These are phyloP conservation scores for Pseudogymnoascus sp. DNA, from an alignment of 2,329 filamentous ascomycete species.

Conservation along the genomic window DNA sequence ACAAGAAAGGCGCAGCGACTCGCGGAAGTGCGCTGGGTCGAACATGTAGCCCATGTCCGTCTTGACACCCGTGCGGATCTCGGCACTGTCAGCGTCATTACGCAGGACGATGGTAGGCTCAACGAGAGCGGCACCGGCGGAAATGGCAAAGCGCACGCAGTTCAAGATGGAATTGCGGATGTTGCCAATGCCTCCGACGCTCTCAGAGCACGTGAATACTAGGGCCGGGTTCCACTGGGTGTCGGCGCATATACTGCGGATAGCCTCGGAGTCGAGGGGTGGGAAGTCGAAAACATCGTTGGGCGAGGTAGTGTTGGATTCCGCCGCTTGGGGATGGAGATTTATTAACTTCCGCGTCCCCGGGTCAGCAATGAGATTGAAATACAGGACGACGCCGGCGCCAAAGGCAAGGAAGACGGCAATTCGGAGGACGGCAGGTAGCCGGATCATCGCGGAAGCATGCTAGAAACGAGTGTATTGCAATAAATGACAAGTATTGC, in stretches of 20 bases:
- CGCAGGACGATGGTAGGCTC: constrained; percentile 31
- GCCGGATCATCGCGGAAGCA: background rate
- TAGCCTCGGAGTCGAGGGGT: constrained; percentile 29
- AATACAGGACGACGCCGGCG: background rate
- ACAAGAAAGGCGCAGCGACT: constrained; percentile 22
- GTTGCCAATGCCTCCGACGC: constrained; percentile 34
- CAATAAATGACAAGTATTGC: background rate
- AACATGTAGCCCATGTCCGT: constrained; percentile 22
- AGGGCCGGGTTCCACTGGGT: constrained; percentile 29
- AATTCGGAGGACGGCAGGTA: background rate
- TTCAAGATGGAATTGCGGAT: constrained; percentile 35
- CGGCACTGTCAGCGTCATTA: constrained; percentile 25
- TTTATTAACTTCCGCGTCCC: background rate
- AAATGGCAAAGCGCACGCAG: constrained; percentile 34
- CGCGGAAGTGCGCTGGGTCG: constrained; percentile 20
- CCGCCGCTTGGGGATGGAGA: background rate
- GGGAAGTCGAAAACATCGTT: constrained; percentile 30
- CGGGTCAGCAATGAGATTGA: background rate
- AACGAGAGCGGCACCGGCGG: constrained; percentile 30
- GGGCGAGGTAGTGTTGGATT: background rate
- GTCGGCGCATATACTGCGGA: constrained; percentile 28
- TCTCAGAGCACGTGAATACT: constrained; percentile 34
- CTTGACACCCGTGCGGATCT: constrained; percentile 15
- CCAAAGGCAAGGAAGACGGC: background rate
- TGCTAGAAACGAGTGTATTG: background rate